Conservation (phyloP, 2,329 filamentous ascomycete species). For the Xylaria digitata region DNA sequence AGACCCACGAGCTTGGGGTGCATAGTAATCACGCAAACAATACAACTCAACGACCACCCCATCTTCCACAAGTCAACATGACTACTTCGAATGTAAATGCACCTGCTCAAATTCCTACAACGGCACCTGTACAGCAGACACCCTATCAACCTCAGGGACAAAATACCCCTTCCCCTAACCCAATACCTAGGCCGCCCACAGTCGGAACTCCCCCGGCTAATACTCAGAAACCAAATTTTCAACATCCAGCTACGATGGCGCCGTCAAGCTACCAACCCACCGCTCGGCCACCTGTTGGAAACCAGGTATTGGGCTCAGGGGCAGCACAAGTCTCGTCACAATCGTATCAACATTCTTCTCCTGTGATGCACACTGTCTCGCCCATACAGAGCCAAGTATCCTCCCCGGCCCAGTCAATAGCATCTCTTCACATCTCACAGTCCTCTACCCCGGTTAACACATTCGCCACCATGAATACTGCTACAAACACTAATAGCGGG, state of each 20-base stretch:
- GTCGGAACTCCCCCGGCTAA: constrained; percentile 20
- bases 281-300: constrained; percentile 15
- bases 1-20: neutral
- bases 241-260: constrained; percentile 14
- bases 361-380: constrained; percentile 42
- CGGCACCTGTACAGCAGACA: constrained; percentile 9
- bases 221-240: constrained; percentile 21
- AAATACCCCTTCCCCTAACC: neutral
- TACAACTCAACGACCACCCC: constrained; percentile 19
- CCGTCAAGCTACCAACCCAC: constrained; percentile 17
- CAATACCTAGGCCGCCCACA: constrained; percentile 25
- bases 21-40: constrained; percentile 14
- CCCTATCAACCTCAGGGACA: constrained; percentile 11
- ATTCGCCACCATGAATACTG: constrained; percentile 30
- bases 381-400: constrained; percentile 48
- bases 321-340: constrained; percentile 20
- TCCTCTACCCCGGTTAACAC: constrained; percentile 42
- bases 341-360: constrained; percentile 38
- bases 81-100: constrained; percentile 14
- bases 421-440: constrained; percentile 44
- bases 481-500: constrained; percentile 18
- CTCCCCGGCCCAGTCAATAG: constrained; percentile 46
- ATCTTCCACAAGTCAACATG: constrained; percentile 11
- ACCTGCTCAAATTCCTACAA: constrained; percentile 2
- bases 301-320: constrained; percentile 18